Evolutionary conservation across 306 rosid genomes (phyloP).

Genomic region (Casuarina cunninghamiana): DNA sequence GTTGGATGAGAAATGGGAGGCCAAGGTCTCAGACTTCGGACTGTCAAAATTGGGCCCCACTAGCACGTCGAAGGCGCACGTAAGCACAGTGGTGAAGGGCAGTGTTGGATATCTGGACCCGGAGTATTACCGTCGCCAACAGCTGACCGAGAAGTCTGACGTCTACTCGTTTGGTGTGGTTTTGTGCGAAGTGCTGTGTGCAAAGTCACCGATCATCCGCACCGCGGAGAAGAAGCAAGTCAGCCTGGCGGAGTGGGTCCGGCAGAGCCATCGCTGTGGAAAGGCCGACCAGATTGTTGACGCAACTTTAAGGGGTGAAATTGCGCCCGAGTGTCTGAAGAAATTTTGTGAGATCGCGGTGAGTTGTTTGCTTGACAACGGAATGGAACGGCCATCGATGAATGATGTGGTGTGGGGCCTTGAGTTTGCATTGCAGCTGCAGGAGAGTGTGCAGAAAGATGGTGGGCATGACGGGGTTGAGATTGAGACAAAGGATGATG

Average conservation of each 20-base stretch:
- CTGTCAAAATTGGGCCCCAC: constrained; percentile 32
- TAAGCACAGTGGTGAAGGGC: constrained; percentile 46
- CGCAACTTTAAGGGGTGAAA: constrained; percentile 13
- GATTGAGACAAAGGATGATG: not conserved
- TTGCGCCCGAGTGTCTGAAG: constrained; percentile 8
- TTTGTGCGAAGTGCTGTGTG: constrained; percentile 40
- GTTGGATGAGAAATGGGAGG: constrained; percentile 35
- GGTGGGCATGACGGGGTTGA: not conserved
- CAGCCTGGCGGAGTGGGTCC: constrained; percentile 23
- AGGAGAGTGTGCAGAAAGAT: not conserved
- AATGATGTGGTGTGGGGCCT: not conserved
- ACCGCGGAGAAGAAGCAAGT: not conserved
- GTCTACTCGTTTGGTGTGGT: constrained; percentile 57
- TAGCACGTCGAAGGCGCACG: constrained; percentile 22
- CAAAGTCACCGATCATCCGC: constrained; percentile 37
- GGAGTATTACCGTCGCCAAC: constrained; percentile 31
- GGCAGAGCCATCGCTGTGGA: too few species aligned
- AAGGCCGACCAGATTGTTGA: constrained; percentile 6
- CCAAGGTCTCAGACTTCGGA: constrained; percentile 52
- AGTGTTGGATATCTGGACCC: constrained; percentile 52
- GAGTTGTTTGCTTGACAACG: constrained; percentile 26
- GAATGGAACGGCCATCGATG: constrained; percentile 21
- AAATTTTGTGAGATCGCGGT: constrained; percentile 4
- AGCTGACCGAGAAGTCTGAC: constrained; percentile 39
- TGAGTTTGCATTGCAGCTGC: not conserved